Conservation (phyloP, 192 early-diverging fungal species). For the Coemansia sp. region DNA sequence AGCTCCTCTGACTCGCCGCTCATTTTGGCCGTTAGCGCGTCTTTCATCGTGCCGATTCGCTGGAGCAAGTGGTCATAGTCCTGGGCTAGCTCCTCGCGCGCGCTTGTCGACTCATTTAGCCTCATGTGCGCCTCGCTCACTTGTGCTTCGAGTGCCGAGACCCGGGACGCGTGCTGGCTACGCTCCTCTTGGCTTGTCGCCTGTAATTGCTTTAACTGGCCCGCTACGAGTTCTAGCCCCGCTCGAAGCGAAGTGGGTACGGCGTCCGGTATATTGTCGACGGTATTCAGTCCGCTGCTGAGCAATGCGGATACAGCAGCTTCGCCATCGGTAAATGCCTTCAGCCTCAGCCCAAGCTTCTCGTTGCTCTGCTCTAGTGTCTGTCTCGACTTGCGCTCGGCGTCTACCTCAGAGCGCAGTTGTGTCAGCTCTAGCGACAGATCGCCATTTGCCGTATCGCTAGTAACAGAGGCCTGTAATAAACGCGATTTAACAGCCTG, state of each 20-base stretch:
- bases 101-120: slow-evolving; percentile 42
- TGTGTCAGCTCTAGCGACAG: slow-evolving; percentile 27
- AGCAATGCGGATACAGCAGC: slow-evolving; percentile 14
- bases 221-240: slow-evolving; percentile 25
- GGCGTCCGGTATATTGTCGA: slow-evolving; percentile 19
- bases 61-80: slow-evolving; percentile 72
- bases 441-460: slow-evolving; percentile 10
- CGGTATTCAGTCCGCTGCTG: not conserved
- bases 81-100: slow-evolving; percentile 51
- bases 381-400: slow-evolving; percentile 18
- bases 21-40: slow-evolving; percentile 76
- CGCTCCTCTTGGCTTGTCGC: not conserved
- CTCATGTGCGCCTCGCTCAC: slow-evolving; percentile 22
- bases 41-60: slow-evolving; percentile 79
- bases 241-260: slow-evolving; percentile 29
- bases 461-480: not conserved
- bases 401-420: slow-evolving; percentile 23
- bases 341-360: slow-evolving; percentile 19
- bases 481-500: slow-evolving; percentile 11
- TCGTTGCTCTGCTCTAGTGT: slow-evolving; percentile 9
- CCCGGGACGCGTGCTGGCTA: slow-evolving; percentile 13
- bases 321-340: slow-evolving; percentile 16
- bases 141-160: slow-evolving; percentile 24
- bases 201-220: slow-evolving; percentile 9
- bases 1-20: slow-evolving; percentile 75